Percentiles rank a stretch among this genome's conserved stretches.
These are phyloP conservation scores for Cyclanthera cordifolia DNA, from an alignment of 306 rosid genomes.

Conservation along the genomic window DNA sequence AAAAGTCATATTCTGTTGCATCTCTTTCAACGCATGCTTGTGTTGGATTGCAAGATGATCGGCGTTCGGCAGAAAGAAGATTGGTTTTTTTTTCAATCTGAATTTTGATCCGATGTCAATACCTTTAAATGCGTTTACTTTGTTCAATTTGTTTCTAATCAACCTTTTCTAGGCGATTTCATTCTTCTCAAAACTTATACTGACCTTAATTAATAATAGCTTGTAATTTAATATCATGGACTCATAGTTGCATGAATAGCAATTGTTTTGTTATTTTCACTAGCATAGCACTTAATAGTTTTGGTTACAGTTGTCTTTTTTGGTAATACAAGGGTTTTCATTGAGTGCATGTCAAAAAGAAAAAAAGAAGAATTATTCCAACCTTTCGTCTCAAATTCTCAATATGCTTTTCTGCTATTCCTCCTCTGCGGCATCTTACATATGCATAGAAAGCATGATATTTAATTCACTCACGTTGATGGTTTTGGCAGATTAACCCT, in stretches of 20 bases:
- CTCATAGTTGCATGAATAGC: neutral
- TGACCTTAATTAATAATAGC: neutral
- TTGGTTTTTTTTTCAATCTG: neutral
- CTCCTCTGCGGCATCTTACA: neutral
- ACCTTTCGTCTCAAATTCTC: neutral
- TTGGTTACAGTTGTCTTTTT: neutral
- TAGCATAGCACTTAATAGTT: neutral
- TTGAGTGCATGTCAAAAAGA: neutral
- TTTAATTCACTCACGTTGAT: neutral
- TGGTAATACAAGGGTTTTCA: neutral
- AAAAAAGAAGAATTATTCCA: neutral
- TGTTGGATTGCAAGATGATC: neutral
- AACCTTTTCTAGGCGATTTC: neutral
- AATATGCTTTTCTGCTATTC: neutral
- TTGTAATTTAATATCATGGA: neutral
- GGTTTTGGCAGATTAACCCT: conserved; percentile 6
- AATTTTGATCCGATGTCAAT: neutral
- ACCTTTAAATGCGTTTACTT: neutral
- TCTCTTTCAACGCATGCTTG: neutral
- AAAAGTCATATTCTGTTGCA: no score
- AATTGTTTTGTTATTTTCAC: neutral
- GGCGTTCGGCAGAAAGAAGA: neutral
- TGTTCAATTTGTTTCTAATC: neutral
- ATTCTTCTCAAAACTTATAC: neutral
- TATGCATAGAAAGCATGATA: neutral